phyloP scores from a whole-genome alignment of 495 filamentous ascomycete species.

The Pyronema omphalodes region DNA sequence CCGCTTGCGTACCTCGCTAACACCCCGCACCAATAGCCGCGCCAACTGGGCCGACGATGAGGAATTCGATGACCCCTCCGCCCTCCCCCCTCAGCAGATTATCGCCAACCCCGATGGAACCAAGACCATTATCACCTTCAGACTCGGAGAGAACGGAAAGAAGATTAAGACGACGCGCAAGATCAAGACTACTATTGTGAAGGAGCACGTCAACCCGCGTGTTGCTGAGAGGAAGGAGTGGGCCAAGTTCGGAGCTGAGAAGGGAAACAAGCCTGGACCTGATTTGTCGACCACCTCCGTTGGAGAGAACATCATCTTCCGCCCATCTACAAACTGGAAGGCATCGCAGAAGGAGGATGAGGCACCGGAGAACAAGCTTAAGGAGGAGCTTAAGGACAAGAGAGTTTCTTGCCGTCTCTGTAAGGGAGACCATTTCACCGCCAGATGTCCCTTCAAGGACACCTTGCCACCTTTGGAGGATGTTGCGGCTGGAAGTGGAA shows the following conservation, averaged over 20 bases:
- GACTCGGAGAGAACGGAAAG: slow-evolving; percentile 79
- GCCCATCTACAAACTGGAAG: slow-evolving; percentile 77
- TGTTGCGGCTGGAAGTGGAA: slow-evolving; percentile 27
- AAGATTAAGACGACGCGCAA: slow-evolving; percentile 91
- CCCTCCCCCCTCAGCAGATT: slow-evolving; percentile 66
- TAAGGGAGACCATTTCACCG: slow-evolving; percentile 95
- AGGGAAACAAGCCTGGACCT: slow-evolving; percentile 46
- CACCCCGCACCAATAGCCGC: slow-evolving; percentile 7
- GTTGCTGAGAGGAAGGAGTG: slow-evolving; percentile 84
- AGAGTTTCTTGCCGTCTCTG: slow-evolving; percentile 99
- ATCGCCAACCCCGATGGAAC: slow-evolving; percentile 94
- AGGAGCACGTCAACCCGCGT: slow-evolving; percentile 86
- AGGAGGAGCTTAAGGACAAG: slow-evolving; percentile 90
- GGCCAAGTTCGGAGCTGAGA: slow-evolving; percentile 82
- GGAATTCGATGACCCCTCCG: slow-evolving; percentile 68
- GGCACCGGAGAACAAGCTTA: slow-evolving; percentile 61
- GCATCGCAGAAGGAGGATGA: slow-evolving; percentile 65
- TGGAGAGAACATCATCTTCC: slow-evolving; percentile 94
- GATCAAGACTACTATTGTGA: slow-evolving; percentile 72
- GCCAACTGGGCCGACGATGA: slow-evolving; percentile 91
- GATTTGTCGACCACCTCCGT: slow-evolving; percentile 74
- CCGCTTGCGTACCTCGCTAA: slow-evolving; percentile 3
- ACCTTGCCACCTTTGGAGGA: slow-evolving; percentile 63
- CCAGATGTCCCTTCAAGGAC: slow-evolving; percentile 68
- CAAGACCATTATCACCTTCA: slow-evolving; percentile 81